phyloP scores from a whole-genome alignment of 192 early-diverging fungal genomes.

The Backusella liffmaniae region DNA sequence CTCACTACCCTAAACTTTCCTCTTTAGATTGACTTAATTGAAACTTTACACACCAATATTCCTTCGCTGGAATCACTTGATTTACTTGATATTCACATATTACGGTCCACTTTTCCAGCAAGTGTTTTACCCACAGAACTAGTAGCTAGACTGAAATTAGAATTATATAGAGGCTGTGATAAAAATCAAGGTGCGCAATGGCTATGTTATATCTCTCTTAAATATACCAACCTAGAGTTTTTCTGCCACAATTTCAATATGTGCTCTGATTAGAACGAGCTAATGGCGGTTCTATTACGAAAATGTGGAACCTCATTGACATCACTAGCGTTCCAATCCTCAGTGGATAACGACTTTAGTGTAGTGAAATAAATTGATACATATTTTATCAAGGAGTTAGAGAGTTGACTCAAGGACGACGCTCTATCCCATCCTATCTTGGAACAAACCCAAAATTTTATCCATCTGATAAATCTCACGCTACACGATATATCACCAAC shows the following conservation, averaged over 20 bases:
- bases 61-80: not conserved
- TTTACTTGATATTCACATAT: not conserved
- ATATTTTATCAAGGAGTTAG: too few species aligned
- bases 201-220: not conserved
- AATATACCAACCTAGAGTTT: not conserved
- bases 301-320: not conserved
- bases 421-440: too few species aligned
- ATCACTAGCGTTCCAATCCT: not conserved
- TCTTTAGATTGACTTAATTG: too few species aligned
- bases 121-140: not conserved
- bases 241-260: not conserved
- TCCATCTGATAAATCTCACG: too few species aligned
- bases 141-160: not conserved
- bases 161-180: accelerated
- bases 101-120: not conserved
- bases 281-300: not conserved
- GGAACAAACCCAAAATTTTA: too few species aligned
- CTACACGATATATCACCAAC: too few species aligned
- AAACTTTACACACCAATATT: too few species aligned
- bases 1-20: too few species aligned
- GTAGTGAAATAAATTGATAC: not conserved
- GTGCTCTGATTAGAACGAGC: not conserved
- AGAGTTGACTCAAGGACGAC: too few species aligned
- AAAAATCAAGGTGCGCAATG: not conserved
- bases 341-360: not conserved